Evolutionary conservation across 2,329 filamentous ascomycete genomes (phyloP).

Genomic region (Ceratocystis papillata): DNA sequence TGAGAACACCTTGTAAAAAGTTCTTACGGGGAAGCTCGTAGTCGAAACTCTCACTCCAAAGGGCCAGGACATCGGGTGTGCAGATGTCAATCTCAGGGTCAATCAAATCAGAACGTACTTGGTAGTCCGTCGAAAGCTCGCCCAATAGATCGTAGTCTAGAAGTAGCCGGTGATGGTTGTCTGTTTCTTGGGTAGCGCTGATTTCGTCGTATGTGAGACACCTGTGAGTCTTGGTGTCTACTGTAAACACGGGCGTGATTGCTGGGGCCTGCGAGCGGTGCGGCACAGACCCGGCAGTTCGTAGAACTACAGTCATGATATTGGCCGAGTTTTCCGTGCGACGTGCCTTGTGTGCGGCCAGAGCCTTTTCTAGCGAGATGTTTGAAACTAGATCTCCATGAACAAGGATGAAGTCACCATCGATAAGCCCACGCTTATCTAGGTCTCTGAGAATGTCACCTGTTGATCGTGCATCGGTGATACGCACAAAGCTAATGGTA

Average conservation of each 20-base stretch:
- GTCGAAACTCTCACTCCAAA: conserved; percentile 97
- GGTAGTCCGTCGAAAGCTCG: conserved; percentile 58
- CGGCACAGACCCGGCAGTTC: conserved; percentile 57
- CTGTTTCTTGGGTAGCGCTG: conserved; percentile 53
- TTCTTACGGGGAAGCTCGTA: conserved; percentile 83
- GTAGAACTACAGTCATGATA: conserved; percentile 92
- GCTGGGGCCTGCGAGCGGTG: conserved; percentile 70
- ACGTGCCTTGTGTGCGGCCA: conserved; percentile 69
- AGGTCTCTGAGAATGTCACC: conserved; percentile 93
- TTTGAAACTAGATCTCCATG: conserved; percentile 91
- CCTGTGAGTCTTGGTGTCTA: conserved; percentile 67
- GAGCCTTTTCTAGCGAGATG: conserved; percentile 65
- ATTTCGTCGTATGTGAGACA: conserved; percentile 94
- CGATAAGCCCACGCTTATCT: conserved; percentile 73
- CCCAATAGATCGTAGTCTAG: conserved; percentile 73
- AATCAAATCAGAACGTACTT: conserved; percentile 76
- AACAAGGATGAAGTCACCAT: conserved; percentile 82
- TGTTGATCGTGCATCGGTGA: conserved; percentile 68
- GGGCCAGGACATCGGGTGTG: conserved; percentile 82
- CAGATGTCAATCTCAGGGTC: conserved; percentile 96
- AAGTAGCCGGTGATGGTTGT: conserved; percentile 42
- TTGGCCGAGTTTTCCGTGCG: conserved; percentile 79
- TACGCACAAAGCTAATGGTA: conserved; percentile 72
- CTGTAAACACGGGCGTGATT: conserved; percentile 70
- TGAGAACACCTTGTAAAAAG: conserved; percentile 83